Evolutionary conservation across 1,139 yeast genomes (phyloP).

Genomic region (Suhomyces coccinellae): DNA sequence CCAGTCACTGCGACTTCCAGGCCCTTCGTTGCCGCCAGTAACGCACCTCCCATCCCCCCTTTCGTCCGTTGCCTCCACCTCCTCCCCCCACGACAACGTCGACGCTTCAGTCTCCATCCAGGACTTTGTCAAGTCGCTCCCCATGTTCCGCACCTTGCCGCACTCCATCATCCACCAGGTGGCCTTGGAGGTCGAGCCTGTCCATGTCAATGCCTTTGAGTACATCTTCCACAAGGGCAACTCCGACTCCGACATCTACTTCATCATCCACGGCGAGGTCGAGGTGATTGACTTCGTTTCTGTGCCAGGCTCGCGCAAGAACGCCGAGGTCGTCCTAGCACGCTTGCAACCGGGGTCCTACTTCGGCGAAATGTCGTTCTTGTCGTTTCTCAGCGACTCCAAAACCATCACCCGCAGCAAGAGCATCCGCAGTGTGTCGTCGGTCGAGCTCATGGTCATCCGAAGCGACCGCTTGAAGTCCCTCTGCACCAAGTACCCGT

Average conservation of each 20-base stretch:
- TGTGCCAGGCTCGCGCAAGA: conserved; percentile 15
- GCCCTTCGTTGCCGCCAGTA: conserved; percentile 20
- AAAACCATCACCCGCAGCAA: conserved; percentile 50
- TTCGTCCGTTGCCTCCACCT: conserved; percentile 7
- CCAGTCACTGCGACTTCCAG: conserved; percentile 18
- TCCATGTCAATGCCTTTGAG: conserved; percentile 54
- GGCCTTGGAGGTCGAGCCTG: conserved; percentile 63
- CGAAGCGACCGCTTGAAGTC: conserved; percentile 52
- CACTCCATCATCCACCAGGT: conserved; percentile 58
- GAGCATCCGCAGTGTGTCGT: conserved; percentile 58
- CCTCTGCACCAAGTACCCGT: conserved; percentile 58
- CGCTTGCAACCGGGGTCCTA: conserved; percentile 62
- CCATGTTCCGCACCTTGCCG: conserved; percentile 59
- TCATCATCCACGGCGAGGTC: conserved; percentile 67
- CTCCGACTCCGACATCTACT: conserved; percentile 61
- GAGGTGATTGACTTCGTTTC: conserved; percentile 56
- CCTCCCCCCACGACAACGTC: conserved; percentile 28
- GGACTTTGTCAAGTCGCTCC: conserved; percentile 56
- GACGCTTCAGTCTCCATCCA: conserved; percentile 57
- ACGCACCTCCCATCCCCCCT: conserved; percentile 13
- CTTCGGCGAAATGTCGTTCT: conserved; percentile 76
- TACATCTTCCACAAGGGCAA: conserved; percentile 62
- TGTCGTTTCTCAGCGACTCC: conserved; percentile 46
- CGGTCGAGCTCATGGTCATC: conserved; percentile 60
- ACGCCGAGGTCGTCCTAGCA: conserved; percentile 48